Percentiles rank a stretch among this genome's conserved stretches.
phyloP scores from a whole-genome alignment of 345 rosid species.

The Populus alba region DNA sequence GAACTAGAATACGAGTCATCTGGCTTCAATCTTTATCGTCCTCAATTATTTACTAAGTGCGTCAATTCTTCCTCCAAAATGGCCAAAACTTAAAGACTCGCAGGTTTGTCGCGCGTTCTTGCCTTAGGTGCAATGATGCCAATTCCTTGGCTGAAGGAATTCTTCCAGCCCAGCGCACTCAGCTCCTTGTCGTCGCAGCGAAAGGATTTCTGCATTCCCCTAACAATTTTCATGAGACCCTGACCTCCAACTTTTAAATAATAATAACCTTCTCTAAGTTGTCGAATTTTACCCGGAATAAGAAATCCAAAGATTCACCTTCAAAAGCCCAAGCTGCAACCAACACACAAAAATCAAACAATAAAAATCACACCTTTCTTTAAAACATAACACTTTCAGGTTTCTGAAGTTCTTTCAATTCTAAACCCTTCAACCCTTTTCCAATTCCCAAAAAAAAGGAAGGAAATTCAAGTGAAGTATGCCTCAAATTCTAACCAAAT shows the following conservation, averaged over 20 bases:
- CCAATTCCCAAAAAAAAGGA: slow-evolving; percentile 11
- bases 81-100: slow-evolving; percentile 39
- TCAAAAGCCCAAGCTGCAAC: slow-evolving; percentile 52
- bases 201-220: slow-evolving; percentile 98
- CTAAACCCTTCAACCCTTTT: background rate
- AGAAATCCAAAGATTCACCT: slow-evolving; percentile 39
- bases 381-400: background rate
- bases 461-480: slow-evolving; percentile 1
- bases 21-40: slow-evolving; percentile 6
- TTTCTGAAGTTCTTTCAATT: background rate
- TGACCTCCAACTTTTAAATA: slow-evolving; percentile 60
- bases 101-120: slow-evolving; percentile 76
- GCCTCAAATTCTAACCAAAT: background rate
- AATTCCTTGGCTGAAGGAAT: slow-evolving; percentile 79
- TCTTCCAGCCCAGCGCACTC: slow-evolving; percentile 70
- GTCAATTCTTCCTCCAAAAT: slow-evolving; percentile 20
- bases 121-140: slow-evolving; percentile 80
- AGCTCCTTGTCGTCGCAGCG: slow-evolving; percentile 49
- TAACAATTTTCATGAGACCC: slow-evolving; percentile 90
- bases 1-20: slow-evolving; percentile 96
- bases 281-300: slow-evolving; percentile 47
- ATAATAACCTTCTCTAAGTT: slow-evolving; percentile 58
- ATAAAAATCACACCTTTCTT: slow-evolving; percentile 5
- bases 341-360: slow-evolving; percentile 32
- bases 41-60: slow-evolving; percentile 13